Evolutionary conservation across 768 basidiomycete genomes (phyloP).

Genomic region (Podaxis sp.): DNA sequence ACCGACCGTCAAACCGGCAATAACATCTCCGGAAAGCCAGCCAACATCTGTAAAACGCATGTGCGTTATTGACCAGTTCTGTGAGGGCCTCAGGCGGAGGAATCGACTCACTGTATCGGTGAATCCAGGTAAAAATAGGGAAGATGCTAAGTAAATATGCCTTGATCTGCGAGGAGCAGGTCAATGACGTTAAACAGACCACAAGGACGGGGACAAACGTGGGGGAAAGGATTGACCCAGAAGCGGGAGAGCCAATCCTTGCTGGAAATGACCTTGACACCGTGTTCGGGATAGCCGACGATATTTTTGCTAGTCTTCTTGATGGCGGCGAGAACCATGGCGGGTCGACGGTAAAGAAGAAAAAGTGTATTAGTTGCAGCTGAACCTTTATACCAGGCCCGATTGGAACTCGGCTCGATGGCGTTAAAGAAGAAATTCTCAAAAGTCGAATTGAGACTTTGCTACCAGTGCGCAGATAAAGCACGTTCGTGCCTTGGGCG

Average conservation of each 20-base stretch:
- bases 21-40: slow-evolving; percentile 84
- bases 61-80: slow-evolving; percentile 4
- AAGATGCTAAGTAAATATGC: slow-evolving; percentile 75
- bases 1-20: slow-evolving; percentile 92
- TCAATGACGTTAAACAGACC: background rate
- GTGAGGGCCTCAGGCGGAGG: background rate
- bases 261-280: slow-evolving; percentile 59
- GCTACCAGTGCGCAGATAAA: background rate
- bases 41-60: slow-evolving; percentile 51
- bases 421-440: background rate
- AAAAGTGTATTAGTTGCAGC: background rate
- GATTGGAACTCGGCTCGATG: background rate
- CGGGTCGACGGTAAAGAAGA: background rate
- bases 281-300: slow-evolving; percentile 60
- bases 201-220: slow-evolving; percentile 38
- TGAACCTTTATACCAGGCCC: background rate
- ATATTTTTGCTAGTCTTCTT: slow-evolving; percentile 57
- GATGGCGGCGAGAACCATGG: slow-evolving; percentile 26
- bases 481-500: background rate
- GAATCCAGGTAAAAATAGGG: slow-evolving; percentile 84
- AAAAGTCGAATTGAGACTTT: background rate
- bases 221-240: slow-evolving; percentile 44
- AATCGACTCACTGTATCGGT: slow-evolving; percentile 71
- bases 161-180: slow-evolving; percentile 40
- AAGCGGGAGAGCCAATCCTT: slow-evolving; percentile 50